Evolutionary conservation across 352 stramenopile genomes (phyloP), one percentile per base, ranked within the genome.

Genomic region (Phytopythium chamaehyphon): DNA sequence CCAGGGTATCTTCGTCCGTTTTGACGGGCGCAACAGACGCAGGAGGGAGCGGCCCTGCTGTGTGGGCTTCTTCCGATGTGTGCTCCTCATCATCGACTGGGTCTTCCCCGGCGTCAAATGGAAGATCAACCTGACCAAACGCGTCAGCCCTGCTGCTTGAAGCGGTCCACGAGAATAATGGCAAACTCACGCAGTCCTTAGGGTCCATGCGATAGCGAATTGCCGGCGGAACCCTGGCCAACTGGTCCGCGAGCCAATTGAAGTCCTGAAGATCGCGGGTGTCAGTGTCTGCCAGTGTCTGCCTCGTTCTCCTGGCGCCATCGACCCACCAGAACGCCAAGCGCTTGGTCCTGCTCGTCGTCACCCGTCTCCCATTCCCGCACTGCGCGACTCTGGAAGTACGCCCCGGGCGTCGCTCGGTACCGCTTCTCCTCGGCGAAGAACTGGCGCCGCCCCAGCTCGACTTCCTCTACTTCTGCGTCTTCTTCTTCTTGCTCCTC

Each of bases 191-290:
- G 43, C 76, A 88, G 48, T 86, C 90, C 66, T 88, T 89, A 2
- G 67, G 59, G 38, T 93, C 79, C 53, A 93, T 82, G 26, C 70
- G 65, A 54, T 83, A 90, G 24, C 82, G 79, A 19, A 76, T 57
- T 15, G 65, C 59, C 9, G 71, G 82, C 26, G 68, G 16, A 21
- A 90, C 62, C 3, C 53, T 48, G 33, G 68, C 31, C 35, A 93
- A 50, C 42, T 90, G 79, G 31, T 69, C 62, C 1, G 68, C 77
- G 42, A 93, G 76, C 74, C 73, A 89, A 19, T 69, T 51, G 37
- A 90, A 81, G 55, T 93, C 77, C 82, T 93, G 47, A 9, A 47
- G 3, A 11, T 21, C 42, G 23, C 11, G 51, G 24, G 10, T 9
- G 22, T n/a, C 19, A 26, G 4, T 14, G 2, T 9, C 9, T 9